These are phyloP conservation scores for Wickerhamomyces canadensis DNA, from an alignment of 805 yeast genomes.

Conservation along the genomic window DNA sequence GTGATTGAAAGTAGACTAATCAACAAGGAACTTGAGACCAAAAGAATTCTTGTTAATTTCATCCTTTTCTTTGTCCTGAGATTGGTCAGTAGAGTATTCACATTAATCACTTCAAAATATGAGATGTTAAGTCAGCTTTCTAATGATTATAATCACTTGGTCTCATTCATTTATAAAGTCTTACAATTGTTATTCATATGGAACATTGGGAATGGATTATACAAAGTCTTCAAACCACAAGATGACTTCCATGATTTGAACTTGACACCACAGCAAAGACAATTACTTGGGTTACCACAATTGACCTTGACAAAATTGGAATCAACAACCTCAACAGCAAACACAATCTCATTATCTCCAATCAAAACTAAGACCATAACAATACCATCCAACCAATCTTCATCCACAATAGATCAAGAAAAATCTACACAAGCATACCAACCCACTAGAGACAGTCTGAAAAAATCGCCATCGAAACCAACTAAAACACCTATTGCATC, in stretches of 20 bases:
- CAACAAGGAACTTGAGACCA: conserved; percentile 36
- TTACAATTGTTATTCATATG: conserved; percentile 24
- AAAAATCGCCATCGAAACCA: neutral
- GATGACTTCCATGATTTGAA: conserved; percentile 29
- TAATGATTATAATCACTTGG: neutral
- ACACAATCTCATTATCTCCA: conserved; percentile 21
- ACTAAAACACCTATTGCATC: conserved; percentile 19
- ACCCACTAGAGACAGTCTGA: too few relatives aligned
- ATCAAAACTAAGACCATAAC: conserved; percentile 26
- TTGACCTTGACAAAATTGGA: conserved; percentile 3
- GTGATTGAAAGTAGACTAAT: conserved; percentile 30
- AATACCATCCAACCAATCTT: conserved; percentile 10
- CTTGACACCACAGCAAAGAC: conserved; percentile 26
- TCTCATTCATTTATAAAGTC: conserved; percentile 2
- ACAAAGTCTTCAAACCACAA: conserved; percentile 26
- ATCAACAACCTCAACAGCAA: conserved; percentile 6
- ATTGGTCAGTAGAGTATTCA: conserved; percentile 18
- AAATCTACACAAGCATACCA: too few relatives aligned
- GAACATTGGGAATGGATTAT: conserved; percentile 26
- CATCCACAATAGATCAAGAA: too few relatives aligned
- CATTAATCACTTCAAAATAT: conserved; percentile 15
- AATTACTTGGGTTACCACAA: conserved; percentile 28
- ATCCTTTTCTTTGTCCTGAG: conserved; percentile 26
- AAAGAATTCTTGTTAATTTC: conserved; percentile 28
- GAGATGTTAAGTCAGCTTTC: neutral